phyloP scores from a whole-genome alignment of 2,329 filamentous ascomycete species.

The Teratosphaeria epicoccoides region DNA sequence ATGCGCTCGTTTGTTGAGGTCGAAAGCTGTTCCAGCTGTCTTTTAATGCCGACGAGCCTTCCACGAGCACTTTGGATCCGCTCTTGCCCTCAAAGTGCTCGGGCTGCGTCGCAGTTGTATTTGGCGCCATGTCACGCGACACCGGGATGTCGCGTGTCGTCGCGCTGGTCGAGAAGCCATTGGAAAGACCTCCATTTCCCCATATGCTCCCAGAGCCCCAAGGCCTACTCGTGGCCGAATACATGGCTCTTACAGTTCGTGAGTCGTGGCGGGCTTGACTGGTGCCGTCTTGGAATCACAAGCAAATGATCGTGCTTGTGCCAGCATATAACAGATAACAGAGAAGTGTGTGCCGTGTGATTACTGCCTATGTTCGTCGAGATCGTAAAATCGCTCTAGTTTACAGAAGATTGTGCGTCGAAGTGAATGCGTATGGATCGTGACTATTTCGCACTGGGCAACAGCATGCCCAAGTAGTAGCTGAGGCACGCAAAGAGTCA shows the following conservation, averaged over 20 bases:
- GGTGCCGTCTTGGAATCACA: neutral
- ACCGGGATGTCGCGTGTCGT: constrained; percentile 17
- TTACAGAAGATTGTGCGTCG: neutral
- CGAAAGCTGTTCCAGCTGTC: constrained; percentile 39
- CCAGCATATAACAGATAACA: neutral
- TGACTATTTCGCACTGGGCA: neutral
- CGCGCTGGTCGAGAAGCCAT: constrained; percentile 11
- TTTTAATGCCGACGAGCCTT: constrained; percentile 55
- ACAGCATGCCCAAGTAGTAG: neutral
- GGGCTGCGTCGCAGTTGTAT: constrained; percentile 12
- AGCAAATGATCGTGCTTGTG: neutral
- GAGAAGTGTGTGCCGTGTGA: neutral
- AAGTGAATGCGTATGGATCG: neutral
- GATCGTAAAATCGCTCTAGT: neutral
- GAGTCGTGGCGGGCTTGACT: neutral
- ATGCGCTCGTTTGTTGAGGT: neutral
- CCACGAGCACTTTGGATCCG: constrained; percentile 58
- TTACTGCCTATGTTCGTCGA: neutral
- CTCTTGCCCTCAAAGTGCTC: constrained; percentile 45
- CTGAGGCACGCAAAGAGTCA: neutral
- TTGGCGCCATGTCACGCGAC: constrained; percentile 13
- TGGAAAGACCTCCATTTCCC: constrained; percentile 14
- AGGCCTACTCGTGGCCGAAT: constrained; percentile 6
- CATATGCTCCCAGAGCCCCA: constrained; percentile 23
- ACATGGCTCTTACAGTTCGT: constrained; percentile 7